Base-by-base conservation (phyloP, 2,329 filamentous ascomycete genomes). In the Colletotrichum sidae region DNA sequence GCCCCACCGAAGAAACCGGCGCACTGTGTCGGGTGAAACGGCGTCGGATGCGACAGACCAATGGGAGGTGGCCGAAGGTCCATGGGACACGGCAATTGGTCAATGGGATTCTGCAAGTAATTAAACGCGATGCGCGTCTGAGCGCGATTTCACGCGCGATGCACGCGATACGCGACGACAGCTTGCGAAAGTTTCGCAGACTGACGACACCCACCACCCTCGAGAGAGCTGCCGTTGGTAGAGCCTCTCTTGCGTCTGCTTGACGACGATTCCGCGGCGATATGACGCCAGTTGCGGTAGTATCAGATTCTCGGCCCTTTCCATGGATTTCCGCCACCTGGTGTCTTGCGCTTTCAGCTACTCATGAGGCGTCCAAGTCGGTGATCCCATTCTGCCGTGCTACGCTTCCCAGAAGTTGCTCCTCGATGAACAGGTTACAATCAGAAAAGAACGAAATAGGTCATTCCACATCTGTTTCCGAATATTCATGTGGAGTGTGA, bases 141-240 rank as follows among this genome's bases (percentile, higher is more conserved):
- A 33, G 42, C 62, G 62, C 58, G 62, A 25, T 35, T 39, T 15
- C 35, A 62, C 62, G 62, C 62, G 62, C 54, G 52, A 38, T 39
- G 41, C 39, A 55, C 62, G 62, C 62, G 62, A 54, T 41, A 55
- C 62, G 62, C 62, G 62, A 47, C 58, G 61, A 55, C 60, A 17
- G 42, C 61, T 55, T 62, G 41, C 51, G 52, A 56, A 35, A 53
- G 42, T 45, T 54, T 49, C 50, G 39, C 58, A 46, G 25, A 41
- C 39, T 51, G 50, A 11, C 25, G 17, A 47, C 60, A 34, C 60
- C 49, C 60, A 54, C 55, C 49, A 38, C 39, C 37, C 37, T 47
- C 33, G 15, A 25, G 4, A 25, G 25, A 25, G 4, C 25, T 25
- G 25, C 25, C 25, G 3, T 25, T 25, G 25, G 4, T 25, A 25